Base-by-base conservation (phyloP, 805 yeast genomes). In the Barnettozyma sp. region DNA sequence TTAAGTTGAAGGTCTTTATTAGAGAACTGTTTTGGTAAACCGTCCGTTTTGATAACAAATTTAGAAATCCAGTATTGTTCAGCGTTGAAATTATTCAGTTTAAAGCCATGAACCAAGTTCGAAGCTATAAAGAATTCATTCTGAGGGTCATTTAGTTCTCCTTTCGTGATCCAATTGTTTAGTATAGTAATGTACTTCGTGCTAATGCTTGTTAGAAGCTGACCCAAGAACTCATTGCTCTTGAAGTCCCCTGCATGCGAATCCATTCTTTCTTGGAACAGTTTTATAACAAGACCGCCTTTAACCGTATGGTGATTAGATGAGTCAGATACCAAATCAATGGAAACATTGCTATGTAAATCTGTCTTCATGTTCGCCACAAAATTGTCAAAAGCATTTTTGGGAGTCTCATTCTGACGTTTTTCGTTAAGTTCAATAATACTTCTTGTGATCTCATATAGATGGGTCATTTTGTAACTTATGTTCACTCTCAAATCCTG, bases 101-200 rank as follows among this genome's bases (percentile, higher is more conserved):
- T 46, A 34, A 52, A 48, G 33, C 49, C 55, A 19, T 44, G 43
- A 8, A 48, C 49, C 5, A 50, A 22, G 19, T 49, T 49, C 2
- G 54, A 35, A 20, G 72, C 68, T n/a, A 92, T 73, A 51, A 87
- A 60, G 54, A 92, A 92, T 55, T 90, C 98, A 26, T 78, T 76
- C 51, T 75, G 76, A 1, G 84, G 85, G 48, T 92, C 98, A 43
- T 73, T 69, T 8, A 92, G 64, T 6, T 65, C 62, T 0, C 98
- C 98, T 33, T 68, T 61, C 5, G 70, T 66, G 13, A 90, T 65
- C 98, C 98, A 92, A n/a, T 62, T 54, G 46, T 82, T 78, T 8
- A 92, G 62, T 76, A 82, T 81, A 2, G 46, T 45, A 14, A 84
- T 63, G 49, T 85, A 92, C 26, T 75, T 74, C 22, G 43, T 49